phyloP scores from a whole-genome alignment of 306 rosid genomes.

The Acacia melanoxylon region DNA sequence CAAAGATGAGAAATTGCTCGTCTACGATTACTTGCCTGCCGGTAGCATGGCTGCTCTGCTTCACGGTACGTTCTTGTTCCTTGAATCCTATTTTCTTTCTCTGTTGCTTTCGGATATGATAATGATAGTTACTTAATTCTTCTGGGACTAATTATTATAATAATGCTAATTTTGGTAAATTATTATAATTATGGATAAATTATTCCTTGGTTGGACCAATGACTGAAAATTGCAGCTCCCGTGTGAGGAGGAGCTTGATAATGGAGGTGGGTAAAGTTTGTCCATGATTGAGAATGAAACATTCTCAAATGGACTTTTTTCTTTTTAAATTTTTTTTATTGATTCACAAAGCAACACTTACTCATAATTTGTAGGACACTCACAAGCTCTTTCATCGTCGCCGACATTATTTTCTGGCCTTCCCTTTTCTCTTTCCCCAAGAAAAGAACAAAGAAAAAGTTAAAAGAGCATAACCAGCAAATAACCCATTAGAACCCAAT shows the following conservation, averaged over 20 bases:
- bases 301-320: slow-evolving; percentile 18
- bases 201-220: background rate
- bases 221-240: background rate
- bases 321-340: background rate
- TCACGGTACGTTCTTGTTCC: slow-evolving; percentile 54
- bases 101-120: background rate
- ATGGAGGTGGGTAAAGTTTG: background rate
- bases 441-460: background rate
- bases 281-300: slow-evolving; percentile 21
- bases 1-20: slow-evolving; percentile 76
- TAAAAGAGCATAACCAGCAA: background rate
- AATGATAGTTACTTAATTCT: background rate
- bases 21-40: slow-evolving; percentile 67
- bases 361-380: slow-evolving; percentile 14
- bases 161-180: background rate
- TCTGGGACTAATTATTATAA: background rate
- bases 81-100: background rate
- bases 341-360: background rate
- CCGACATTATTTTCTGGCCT: slow-evolving; percentile 28
- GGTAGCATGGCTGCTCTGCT: slow-evolving; percentile 84
- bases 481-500: background rate
- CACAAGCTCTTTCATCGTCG: background rate
- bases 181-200: background rate
- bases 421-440: background rate
- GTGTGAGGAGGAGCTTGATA: background rate